Evolutionary conservation across 148 eudicot species (phyloP).

Genomic region (Chenopodium berlandieri): DNA sequence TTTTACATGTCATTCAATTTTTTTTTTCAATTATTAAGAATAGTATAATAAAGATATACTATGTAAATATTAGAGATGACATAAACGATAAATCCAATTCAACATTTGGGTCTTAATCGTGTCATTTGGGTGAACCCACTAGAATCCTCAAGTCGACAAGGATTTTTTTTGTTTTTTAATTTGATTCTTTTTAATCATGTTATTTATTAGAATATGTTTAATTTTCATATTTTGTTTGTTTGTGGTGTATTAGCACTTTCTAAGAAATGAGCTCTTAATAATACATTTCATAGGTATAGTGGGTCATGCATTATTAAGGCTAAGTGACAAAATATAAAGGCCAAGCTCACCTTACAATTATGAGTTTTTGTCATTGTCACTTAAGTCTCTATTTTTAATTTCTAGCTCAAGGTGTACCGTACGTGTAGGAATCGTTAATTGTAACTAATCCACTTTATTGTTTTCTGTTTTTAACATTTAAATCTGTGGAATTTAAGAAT

Average conservation of each 20-base stretch:
- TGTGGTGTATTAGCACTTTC: not conserved
- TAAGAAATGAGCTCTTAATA: not conserved
- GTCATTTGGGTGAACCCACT: slow-evolving; percentile 3
- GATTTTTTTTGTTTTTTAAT: not conserved
- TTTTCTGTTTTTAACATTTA: not conserved
- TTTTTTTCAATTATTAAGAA: no score
- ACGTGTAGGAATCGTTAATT: not conserved
- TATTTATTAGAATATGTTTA: not conserved
- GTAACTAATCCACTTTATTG: not conserved
- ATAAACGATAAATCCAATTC: not conserved
- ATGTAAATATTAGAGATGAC: not conserved
- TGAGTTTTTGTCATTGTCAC: slow-evolving; percentile 5
- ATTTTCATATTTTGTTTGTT: not conserved
- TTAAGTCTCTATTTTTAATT: not conserved
- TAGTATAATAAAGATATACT: no score
- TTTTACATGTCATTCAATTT: slow-evolving; percentile 9
- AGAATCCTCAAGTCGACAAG: not conserved
- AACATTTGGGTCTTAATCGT: not conserved
- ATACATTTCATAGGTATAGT: not conserved
- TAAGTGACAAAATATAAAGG: not conserved
- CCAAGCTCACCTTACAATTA: not conserved
- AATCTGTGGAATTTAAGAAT: not conserved
- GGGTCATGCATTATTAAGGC: slow-evolving; percentile 6
- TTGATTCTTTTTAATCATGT: no score
- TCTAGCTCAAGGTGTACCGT: not conserved